phyloP scores from a whole-genome alignment of 306 rosid species.

The Quercus aquifolioides region DNA sequence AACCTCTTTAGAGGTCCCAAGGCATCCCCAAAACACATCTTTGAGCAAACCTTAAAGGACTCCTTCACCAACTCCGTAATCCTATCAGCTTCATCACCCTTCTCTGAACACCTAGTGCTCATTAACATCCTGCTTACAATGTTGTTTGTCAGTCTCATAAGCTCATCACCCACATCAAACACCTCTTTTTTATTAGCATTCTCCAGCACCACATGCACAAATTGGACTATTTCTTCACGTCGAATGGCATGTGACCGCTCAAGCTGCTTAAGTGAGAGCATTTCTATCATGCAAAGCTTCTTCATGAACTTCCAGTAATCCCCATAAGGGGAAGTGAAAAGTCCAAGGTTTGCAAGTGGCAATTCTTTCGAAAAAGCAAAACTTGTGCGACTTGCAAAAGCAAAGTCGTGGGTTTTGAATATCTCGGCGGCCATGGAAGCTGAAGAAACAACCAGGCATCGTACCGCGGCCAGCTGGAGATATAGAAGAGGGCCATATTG shows the following conservation, averaged over 20 bases:
- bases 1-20: conserved; percentile 44
- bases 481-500: conserved; percentile 37
- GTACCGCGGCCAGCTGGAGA: conserved; percentile 31
- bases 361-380: conserved; percentile 32
- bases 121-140: conserved; percentile 46
- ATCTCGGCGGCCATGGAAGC: conserved; percentile 32
- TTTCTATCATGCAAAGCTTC: conserved; percentile 36
- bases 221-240: not conserved
- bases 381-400: conserved; percentile 35
- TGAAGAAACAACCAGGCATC: conserved; percentile 35
- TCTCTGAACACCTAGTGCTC: conserved; percentile 45
- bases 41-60: conserved; percentile 35
- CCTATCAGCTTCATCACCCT: conserved; percentile 34
- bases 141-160: conserved; percentile 49
- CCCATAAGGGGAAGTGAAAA: conserved; percentile 43
- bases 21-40: conserved; percentile 51
- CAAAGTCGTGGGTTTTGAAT: conserved; percentile 42
- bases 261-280: conserved; percentile 19
- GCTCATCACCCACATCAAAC: conserved; percentile 40
- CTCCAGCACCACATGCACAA: conserved; percentile 18
- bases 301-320: conserved; percentile 55
- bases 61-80: conserved; percentile 40
- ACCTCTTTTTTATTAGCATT: not conserved
- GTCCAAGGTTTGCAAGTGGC: conserved; percentile 32
- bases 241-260: not conserved